Conservation (phyloP, 169 alveolate genomes). For the Plasmodium relictum region DNA sequence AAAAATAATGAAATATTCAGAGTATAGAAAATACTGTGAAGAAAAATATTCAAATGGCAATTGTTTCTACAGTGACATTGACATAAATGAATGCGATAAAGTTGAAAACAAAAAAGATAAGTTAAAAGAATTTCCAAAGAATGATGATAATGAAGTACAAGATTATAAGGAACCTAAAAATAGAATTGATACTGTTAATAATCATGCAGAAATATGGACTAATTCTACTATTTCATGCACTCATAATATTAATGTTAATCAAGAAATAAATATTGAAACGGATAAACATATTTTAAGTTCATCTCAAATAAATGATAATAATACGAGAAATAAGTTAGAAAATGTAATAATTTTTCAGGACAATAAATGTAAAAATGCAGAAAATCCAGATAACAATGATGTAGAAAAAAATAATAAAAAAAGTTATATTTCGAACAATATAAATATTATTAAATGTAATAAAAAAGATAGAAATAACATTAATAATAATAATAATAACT, state of each 20-base stretch:
- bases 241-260: too few species aligned
- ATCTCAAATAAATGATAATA: neutral
- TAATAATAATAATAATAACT: neutral
- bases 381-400: neutral
- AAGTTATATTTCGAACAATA: neutral
- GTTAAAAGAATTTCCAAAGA: too few species aligned
- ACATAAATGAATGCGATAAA: conserved; percentile 8
- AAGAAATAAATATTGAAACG: too few species aligned
- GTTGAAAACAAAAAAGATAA: neutral
- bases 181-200: too few species aligned
- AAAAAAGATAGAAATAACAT: too few species aligned
- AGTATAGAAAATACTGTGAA: conserved; percentile 59
- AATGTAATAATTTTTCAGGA: neutral
- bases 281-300: too few species aligned
- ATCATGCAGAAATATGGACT: too few species aligned
- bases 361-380: neutral
- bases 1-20: conserved; percentile 67
- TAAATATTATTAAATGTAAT: too few species aligned
- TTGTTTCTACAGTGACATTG: conserved; percentile 19
- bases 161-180: too few species aligned
- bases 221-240: too few species aligned
- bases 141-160: too few species aligned
- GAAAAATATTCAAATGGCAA: conserved; percentile 3
- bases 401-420: neutral
- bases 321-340: neutral